These are phyloP conservation scores for Wickerhamiella vanderwaltii DNA, from an alignment of 805 yeast genomes.

Conservation along the genomic window DNA sequence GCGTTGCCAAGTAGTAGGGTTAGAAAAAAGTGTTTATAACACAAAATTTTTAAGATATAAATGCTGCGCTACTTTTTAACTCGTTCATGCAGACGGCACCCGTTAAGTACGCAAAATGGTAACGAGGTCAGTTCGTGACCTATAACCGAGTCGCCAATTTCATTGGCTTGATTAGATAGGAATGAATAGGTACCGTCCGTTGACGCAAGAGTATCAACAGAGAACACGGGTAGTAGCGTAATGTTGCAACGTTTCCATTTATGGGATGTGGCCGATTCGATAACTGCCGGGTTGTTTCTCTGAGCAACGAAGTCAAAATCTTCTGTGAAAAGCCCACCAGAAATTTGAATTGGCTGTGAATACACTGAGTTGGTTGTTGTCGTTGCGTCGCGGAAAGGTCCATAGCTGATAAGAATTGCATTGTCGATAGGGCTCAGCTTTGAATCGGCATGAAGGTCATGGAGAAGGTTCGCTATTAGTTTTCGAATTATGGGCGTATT, in stretches of 20 bases:
- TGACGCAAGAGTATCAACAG: slow-evolving; percentile 11
- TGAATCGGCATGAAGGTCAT: too few relatives aligned
- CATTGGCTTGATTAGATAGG: neutral
- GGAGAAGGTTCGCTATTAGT: neutral
- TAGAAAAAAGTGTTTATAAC: too few relatives aligned
- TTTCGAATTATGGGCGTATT: neutral
- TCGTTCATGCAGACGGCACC: slow-evolving; percentile 3
- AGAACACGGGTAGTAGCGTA: slow-evolving; percentile 16
- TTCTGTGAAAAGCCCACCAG: neutral
- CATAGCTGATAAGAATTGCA: slow-evolving; percentile 5
- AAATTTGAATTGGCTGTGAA: neutral
- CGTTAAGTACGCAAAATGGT: slow-evolving; percentile 6
- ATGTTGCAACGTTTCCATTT: slow-evolving; percentile 18
- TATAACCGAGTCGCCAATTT: neutral
- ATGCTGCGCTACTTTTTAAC: neutral
- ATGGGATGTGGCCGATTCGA: slow-evolving; percentile 10
- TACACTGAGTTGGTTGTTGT: too few relatives aligned
- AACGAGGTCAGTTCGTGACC: neutral
- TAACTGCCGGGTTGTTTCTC: neutral
- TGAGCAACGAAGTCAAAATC: slow-evolving; percentile 1
- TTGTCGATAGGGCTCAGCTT: slow-evolving; percentile 1
- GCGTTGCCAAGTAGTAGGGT: too few relatives aligned
- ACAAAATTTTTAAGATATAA: too few relatives aligned
- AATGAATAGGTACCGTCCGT: slow-evolving; percentile 12
- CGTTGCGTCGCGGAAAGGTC: neutral